Base-by-base conservation (phyloP, 805 yeast genomes). In the Dipodascopsis uninucleata region DNA sequence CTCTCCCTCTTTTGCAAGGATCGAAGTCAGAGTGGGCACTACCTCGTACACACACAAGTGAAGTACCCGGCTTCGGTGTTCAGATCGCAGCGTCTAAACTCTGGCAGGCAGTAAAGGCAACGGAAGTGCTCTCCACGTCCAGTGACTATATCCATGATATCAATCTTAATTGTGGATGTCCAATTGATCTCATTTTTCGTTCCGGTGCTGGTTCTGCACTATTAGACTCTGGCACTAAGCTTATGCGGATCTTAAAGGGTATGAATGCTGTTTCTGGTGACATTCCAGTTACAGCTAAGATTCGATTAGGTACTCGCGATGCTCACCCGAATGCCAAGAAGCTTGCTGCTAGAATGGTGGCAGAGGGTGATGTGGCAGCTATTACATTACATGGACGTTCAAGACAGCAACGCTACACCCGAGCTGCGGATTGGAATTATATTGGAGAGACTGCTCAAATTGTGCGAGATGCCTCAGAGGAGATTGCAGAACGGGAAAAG, bases 201-300 rank as follows among this genome's bases (percentile, higher is more conserved):
- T 87, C 85, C 61, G 99, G 99, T 31, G 94, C 95, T 51, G 99
- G 99, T 2, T 81, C 94, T 28, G 97, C 96, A 0, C 73, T 93
- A 43, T 69, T 93, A 72, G 97, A 88, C 52, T 87, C 85, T 58
- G 94, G 95, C 7, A 81, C 94, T 2, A 78, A 85, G 59, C 67
- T 89, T 66, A 61, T 83, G 32, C 74, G 95, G 53, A 80, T 88
- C 58, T 68, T 90, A 37, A 81, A 84, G 58, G 87, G 93, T 2
- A 93, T 93, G 97, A 85, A 81, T 57, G 82, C 85, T 34, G 80
- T 82, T 23, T 78, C 93, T 6, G 89, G 89, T n/a, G 96, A 86
- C 31, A 75, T 86, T 38, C 98, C 98, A 18, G 79, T 87, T 20
- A 88, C 97, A 0, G 84, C 87, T 32, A 93, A 93, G 71, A 76